Conservation (phyloP, 805 yeast species). For the Helenozyma rhizophorensis region DNA sequence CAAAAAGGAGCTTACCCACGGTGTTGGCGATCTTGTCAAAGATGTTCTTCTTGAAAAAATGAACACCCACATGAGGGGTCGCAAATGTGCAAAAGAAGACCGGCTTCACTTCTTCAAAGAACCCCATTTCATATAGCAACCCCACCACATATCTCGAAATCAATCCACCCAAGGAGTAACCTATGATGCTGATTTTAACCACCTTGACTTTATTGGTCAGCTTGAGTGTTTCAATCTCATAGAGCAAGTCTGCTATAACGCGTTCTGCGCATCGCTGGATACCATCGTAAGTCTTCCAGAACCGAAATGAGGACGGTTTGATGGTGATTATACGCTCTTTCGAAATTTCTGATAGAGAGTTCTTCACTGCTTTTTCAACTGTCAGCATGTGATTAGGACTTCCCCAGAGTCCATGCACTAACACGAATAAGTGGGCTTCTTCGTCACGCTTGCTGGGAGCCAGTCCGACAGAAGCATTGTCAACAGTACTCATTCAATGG, state of each 20-base stretch:
- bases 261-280: constrained; percentile 30
- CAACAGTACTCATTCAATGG: too few relatives aligned
- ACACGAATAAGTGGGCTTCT: constrained; percentile 34
- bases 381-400: constrained; percentile 62
- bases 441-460: constrained; percentile 2
- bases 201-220: constrained; percentile 35
- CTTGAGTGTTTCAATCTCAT: constrained; percentile 37
- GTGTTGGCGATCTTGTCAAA: constrained; percentile 31
- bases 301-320: constrained; percentile 37
- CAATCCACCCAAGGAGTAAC: constrained; percentile 89
- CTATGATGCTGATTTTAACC: constrained; percentile 69
- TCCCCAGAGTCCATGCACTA: constrained; percentile 66
- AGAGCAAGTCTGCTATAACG: constrained; percentile 33
- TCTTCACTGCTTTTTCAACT: constrained; percentile 44
- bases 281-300: constrained; percentile 45
- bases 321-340: constrained; percentile 29
- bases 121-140: constrained; percentile 48
- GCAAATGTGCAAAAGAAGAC: constrained; percentile 50
- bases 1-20: constrained; percentile 33
- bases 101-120: constrained; percentile 53
- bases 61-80: constrained; percentile 60
- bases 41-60: constrained; percentile 28
- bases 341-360: constrained; percentile 21
- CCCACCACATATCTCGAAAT: constrained; percentile 81
- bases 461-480: too few relatives aligned